Base-by-base conservation (phyloP, 306 rosid genomes). In the Sechiopsis laciniata region DNA sequence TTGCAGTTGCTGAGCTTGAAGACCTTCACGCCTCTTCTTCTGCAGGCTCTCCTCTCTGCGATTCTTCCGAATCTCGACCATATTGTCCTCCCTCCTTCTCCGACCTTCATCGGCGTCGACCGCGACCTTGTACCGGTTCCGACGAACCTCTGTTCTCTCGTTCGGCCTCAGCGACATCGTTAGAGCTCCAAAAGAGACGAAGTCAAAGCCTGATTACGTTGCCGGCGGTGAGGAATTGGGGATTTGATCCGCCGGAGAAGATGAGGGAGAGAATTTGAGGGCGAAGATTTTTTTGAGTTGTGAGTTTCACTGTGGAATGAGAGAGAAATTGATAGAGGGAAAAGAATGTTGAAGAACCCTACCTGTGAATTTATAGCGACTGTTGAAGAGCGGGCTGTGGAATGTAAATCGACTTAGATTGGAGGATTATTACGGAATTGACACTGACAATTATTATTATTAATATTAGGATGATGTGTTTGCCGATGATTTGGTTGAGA, bases 71-170 rank as follows among this genome's bases (percentile, higher is more conserved):
- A 95, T 95, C 99, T 95, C 99, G 7, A 95, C 97, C 96, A 95
- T 86, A 57, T 89, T 86, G 80, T 95, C 99, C 79, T 95, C 99
- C 16, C 97, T 85, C 60, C 99, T 85, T 46, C 99, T 78, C 54
- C 97, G 93, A 50, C 99, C 99, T 81, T 95, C 97, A 80, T 95
- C 97, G 22, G 99, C 99, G 54, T 95, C 99, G 46, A 95, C 97
- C 29, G 97, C 97, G 65, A 95, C 97, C 87, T 95, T 95, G 87
- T 95, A 95, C 21, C 96, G 90, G 78, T 88, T 89, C 63, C 97
- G 96, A 71, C 99, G 97, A 82, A 82, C 92, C 80, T 95, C 99
- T 57, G 89, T 85, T 87, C 90, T 88, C 24, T 94, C 81, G 84
- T 77, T 95, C 5, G 99, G 97, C 22, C 99, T 91, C 84, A 89